Evolutionary conservation across 164 flowering plant species (phyloP), one percentile per base, ranked within the genome.

Genomic region (Chimonanthus salicifolius): DNA sequence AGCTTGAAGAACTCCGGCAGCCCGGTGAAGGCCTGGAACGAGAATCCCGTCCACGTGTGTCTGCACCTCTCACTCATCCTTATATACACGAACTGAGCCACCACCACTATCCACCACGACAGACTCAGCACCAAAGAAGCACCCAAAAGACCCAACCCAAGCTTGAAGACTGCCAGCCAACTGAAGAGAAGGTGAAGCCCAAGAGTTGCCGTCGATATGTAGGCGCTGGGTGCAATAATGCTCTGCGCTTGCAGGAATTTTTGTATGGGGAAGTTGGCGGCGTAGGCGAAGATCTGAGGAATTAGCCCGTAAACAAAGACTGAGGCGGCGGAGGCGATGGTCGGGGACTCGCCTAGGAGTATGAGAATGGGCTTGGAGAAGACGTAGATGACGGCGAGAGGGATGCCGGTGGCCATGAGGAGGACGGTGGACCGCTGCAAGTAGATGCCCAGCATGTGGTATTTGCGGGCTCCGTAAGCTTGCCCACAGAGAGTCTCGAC

Each of bases 211-310:
- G 82, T 63, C 5, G 88, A 81, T 2, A 87, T 86, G 73, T 74
- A 76, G 7, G 90, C 90, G 50, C 90, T 83, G 0, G 90, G 90
- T 8, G 63, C 71, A 7, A 87, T 86, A 1, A 87, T 83, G 74
- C 87, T 83, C 74, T 73, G 85, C 72, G 73, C 83, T 72, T 74
- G 82, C 78, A 33, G 71, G 74, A 89, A 88, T 47, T 89, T 89
- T 68, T 88, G 91, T 3, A 89, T 88, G 6, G 94, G 94, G 77
- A 89, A 89, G 76, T 88, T 89, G 15, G 72, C 47, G 5, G 91
- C 89, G 76, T 89, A 88, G 6, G 94, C 91, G 60, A 89, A 88
- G n/a, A 88, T 81, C 67, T 89, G 94, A 0, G 94, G 94, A 74
- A 89, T 89, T 3, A 89, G 84, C 11, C 94, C 91, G 66, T 82